Evolutionary conservation across 1,139 yeast genomes (phyloP), one percentile per base, ranked within the genome.

Genomic region (Suhomyces anneliseae): DNA sequence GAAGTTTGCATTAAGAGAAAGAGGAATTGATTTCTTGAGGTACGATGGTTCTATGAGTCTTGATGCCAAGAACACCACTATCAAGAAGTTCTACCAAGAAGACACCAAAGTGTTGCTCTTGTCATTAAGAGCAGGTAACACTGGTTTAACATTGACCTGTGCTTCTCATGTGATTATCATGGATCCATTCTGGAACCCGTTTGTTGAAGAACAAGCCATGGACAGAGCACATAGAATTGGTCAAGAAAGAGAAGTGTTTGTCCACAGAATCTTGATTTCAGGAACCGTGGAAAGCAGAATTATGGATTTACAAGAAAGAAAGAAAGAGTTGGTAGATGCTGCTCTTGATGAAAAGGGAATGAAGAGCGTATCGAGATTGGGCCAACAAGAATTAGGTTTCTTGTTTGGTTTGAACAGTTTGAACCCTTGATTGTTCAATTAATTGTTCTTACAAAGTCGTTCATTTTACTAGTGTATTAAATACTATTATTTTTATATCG

Each of bases 111-210:
- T 92, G 9, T 66, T 92, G 61, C 70, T 92, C 43, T 76, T 90
- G 27, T 88, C 96, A 0, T 76, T 92, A 60, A 85, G 85, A 60
- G 96, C 97, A 1, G 98, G 98, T 57, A 90, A 89, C 62, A 93
- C 90, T 11, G 98, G 98, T 7, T 74, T 92, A 52, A 92, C 97
- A 0, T 74, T 92, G 54, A 92, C 97, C 0, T 88, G 95, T 69
- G 98, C 98, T 0, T 87, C 90, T 37, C 97, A 90, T 63, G 95
- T 92, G 9, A 81, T 92, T 43, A 79, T 92, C 10, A 79, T 89
- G 74, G 98, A 92, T 63, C 97, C 97, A 12, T 92, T 90, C 62
- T 92, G 98, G 98, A 92, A 92, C 61, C 98, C 97, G 1, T 92
- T 79, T 65, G 96, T 92, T 4, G 98, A 92, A 66, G 96, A 88